Conservation (phyloP, 805 yeast species). For the Suhomyces pyralidae region DNA sequence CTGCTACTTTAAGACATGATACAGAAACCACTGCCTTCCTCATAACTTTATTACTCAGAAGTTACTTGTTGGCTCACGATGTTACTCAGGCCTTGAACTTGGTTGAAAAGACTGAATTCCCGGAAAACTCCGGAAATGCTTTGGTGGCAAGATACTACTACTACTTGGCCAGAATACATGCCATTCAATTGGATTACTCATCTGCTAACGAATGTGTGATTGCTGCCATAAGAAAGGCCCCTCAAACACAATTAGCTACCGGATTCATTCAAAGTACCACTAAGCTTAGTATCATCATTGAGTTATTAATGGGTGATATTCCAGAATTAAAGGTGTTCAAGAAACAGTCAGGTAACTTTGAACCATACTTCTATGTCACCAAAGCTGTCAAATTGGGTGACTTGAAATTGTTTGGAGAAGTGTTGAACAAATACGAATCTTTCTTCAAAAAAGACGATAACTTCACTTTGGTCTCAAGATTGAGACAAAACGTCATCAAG, state of each 20-base stretch:
- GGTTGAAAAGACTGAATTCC: slow-evolving; percentile 86
- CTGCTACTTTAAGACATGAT: slow-evolving; percentile 89
- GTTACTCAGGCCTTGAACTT: slow-evolving; percentile 85
- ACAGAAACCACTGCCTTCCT: slow-evolving; percentile 86
- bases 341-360: slow-evolving; percentile 53
- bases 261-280: slow-evolving; percentile 91
- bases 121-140: slow-evolving; percentile 79
- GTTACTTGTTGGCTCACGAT: slow-evolving; percentile 73
- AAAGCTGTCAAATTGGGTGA: slow-evolving; percentile 93
- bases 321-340: slow-evolving; percentile 85
- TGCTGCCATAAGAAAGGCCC: slow-evolving; percentile 95
- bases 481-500: slow-evolving; percentile 95
- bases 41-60: slow-evolving; percentile 81
- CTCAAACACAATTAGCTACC: slow-evolving; percentile 77
- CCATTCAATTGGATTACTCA: slow-evolving; percentile 90
- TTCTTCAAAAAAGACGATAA: slow-evolving; percentile 72
- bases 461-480: slow-evolving; percentile 77
- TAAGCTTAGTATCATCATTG: slow-evolving; percentile 83
- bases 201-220: slow-evolving; percentile 85
- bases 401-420: slow-evolving; percentile 71
- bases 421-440: slow-evolving; percentile 59
- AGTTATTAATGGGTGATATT: slow-evolving; percentile 92
- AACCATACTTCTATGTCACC: slow-evolving; percentile 83
- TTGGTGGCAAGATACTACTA: slow-evolving; percentile 88
- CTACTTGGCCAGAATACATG: slow-evolving; percentile 84